Evolutionary conservation across 805 yeast genomes (phyloP).

Genomic region (Yarrowia alimentaria): DNA sequence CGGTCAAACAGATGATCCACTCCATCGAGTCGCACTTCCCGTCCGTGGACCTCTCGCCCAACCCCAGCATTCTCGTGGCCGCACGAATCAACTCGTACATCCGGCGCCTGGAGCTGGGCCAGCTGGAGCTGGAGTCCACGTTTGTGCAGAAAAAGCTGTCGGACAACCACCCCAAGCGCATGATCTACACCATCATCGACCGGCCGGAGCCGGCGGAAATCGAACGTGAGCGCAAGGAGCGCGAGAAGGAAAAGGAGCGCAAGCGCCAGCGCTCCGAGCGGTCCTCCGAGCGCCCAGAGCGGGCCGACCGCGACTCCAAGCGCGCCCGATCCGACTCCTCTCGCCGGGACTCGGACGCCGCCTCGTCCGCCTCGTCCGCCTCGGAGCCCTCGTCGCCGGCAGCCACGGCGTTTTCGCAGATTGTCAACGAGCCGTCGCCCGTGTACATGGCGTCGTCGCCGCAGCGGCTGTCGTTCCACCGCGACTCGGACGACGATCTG

Average conservation of each 20-base stretch:
- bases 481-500: constrained; percentile 17
- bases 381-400: too few relatives aligned
- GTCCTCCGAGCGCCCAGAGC: too few relatives aligned
- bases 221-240: constrained; percentile 18
- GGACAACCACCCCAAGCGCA: constrained; percentile 28
- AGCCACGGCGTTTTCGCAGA: too few relatives aligned
- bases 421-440: constrained; percentile 4
- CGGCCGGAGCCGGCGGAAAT: constrained; percentile 15
- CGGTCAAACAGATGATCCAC: constrained; percentile 27
- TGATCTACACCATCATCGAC: constrained; percentile 26
- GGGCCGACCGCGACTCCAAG: too few relatives aligned
- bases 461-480: constrained; percentile 20
- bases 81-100: constrained; percentile 27
- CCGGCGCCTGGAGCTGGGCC: constrained; percentile 26
- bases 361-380: too few relatives aligned
- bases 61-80: constrained; percentile 25
- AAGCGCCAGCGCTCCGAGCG: constrained; percentile 16
- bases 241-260: constrained; percentile 26
- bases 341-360: too few relatives aligned
- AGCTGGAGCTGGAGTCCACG: constrained; percentile 5
- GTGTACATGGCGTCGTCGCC: constrained; percentile 15
- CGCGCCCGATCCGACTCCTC: too few relatives aligned
- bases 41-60: constrained; percentile 23
- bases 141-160: constrained; percentile 27
- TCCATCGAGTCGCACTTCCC: constrained; percentile 16